Base-by-base conservation (phyloP, 768 basidiomycete species). In the Suillus lakei region DNA sequence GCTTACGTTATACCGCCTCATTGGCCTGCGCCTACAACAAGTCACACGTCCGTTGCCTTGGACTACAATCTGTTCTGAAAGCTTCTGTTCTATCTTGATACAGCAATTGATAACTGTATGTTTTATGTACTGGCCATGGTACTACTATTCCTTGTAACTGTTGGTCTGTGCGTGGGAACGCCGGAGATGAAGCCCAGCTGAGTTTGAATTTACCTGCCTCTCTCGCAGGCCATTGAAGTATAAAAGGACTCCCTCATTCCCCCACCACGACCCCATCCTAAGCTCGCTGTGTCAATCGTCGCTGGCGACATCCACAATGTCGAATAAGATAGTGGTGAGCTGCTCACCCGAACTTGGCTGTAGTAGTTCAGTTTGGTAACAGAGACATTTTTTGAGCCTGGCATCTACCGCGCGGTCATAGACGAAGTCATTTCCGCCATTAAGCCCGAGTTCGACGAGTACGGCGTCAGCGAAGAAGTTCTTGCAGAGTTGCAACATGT, bases 291-390 rank as follows among this genome's bases (percentile, higher is more conserved):
- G 66, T 65, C 61, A 63, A 68, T 66, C 64, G 70, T 68, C 64
- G 69, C 74, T 68, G 71, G 72, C 69, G 73, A 72, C 70, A 67
- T 75, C 71, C 74, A 70, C 75, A 74, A 97, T 96, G 95, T 96
- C 95, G 67, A 97, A 97, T 91, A 96, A 96, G 85, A 94, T 95
- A 84, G 95, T 97, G 89, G 95, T 96, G 87, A 93, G 92, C 91
- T 88, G 82, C 85, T 87, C 88, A 85, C 86, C 78, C 82, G 79
- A 84, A 79, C 80, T 80, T 79, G 78, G 81, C 77, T 77, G 80
- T 84, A 82, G 84, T 86, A 86, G 84, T 82, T 76, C 76, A 79
- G 77, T 68, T 74, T 71, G 79, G 82, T 83, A 81, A 85, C 88
- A 72, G 81, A 78, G 80, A 77, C 73, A 79, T 79, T 74, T 80